Evolutionary conservation across 805 yeast genomes (phyloP).

Genomic region (Candida maesae): DNA sequence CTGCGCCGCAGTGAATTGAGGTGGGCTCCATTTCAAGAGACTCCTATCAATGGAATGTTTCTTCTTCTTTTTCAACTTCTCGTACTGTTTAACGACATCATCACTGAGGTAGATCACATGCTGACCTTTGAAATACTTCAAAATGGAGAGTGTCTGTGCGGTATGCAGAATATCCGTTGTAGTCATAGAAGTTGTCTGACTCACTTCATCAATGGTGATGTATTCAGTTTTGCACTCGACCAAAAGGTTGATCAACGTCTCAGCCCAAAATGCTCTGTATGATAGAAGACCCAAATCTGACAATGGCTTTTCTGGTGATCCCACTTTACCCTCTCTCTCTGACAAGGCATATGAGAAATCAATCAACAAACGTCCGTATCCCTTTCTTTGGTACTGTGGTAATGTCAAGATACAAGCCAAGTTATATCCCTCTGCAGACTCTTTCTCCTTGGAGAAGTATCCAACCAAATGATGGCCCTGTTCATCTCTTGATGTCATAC

Average conservation of each 20-base stretch:
- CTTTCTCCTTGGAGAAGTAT: constrained; percentile 94
- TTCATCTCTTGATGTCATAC: constrained; percentile 89
- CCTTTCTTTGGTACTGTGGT: constrained; percentile 95
- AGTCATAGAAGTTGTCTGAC: constrained; percentile 87
- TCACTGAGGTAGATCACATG: constrained; percentile 85
- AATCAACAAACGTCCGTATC: constrained; percentile 87
- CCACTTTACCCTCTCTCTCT: constrained; percentile 82
- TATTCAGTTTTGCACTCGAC: constrained; percentile 51
- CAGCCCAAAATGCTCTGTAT: constrained; percentile 96
- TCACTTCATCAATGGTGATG: constrained; percentile 85
- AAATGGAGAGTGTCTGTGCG: constrained; percentile 82
- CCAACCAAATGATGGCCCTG: constrained; percentile 96
- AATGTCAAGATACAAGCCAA: constrained; percentile 95
- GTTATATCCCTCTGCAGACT: constrained; percentile 90
- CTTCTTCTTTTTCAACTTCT: constrained; percentile 60
- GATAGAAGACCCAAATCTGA: constrained; percentile 92
- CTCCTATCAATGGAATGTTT: constrained; percentile 72
- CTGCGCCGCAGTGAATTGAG: constrained; percentile 91
- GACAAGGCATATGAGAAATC: constrained; percentile 92
- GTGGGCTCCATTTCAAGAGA: constrained; percentile 87
- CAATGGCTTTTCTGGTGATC: constrained; percentile 96
- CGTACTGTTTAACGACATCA: constrained; percentile 72
- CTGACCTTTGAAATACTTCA: constrained; percentile 92
- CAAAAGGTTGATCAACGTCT: constrained; percentile 69
- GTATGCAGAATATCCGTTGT: constrained; percentile 95